Evolutionary conservation across 1,284 basidiomycete genomes (phyloP).

Genomic region (Pseudozyma sp.): DNA sequence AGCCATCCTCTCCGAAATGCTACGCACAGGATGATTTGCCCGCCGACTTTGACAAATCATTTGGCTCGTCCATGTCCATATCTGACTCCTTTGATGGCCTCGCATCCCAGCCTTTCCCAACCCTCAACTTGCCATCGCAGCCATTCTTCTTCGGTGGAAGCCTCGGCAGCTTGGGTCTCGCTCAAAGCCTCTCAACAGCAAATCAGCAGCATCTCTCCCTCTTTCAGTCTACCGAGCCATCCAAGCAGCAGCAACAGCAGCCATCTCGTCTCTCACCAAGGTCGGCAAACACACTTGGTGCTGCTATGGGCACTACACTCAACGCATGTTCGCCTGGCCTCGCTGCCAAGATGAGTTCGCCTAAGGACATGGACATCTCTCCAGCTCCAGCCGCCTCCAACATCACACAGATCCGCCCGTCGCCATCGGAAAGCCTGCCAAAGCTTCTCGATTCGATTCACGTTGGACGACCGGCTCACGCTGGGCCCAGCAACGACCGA

Average conservation of each 20-base stretch:
- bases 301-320: conserved; percentile 59
- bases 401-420: conserved; percentile 13
- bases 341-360: conserved; percentile 61
- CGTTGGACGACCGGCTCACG: conserved; percentile 12
- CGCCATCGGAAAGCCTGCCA: conserved; percentile 34
- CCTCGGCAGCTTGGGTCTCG: conserved; percentile 23
- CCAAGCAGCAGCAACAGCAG: conserved; percentile 17
- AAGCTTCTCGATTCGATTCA: conserved; percentile 35
- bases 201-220: conserved; percentile 25
- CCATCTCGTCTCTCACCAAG: conserved; percentile 20
- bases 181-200: conserved; percentile 22
- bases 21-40: conserved; percentile 53
- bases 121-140: conserved; percentile 11
- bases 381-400: conserved; percentile 29
- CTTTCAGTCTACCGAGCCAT: conserved; percentile 27
- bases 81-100: conserved; percentile 60
- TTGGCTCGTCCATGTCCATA: conserved; percentile 68
- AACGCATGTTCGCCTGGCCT: conserved; percentile 52
- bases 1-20: conserved; percentile 51
- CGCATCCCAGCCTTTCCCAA: conserved; percentile 19
- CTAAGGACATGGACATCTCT: conserved; percentile 65
- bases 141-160: conserved; percentile 20
- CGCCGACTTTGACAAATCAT: conserved; percentile 64
- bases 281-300: conserved; percentile 34
- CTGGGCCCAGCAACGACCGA: conserved; percentile 17